Evolutionary conservation across 2,329 filamentous ascomycete genomes (phyloP).

Genomic region (Trichoderma sp.): DNA sequence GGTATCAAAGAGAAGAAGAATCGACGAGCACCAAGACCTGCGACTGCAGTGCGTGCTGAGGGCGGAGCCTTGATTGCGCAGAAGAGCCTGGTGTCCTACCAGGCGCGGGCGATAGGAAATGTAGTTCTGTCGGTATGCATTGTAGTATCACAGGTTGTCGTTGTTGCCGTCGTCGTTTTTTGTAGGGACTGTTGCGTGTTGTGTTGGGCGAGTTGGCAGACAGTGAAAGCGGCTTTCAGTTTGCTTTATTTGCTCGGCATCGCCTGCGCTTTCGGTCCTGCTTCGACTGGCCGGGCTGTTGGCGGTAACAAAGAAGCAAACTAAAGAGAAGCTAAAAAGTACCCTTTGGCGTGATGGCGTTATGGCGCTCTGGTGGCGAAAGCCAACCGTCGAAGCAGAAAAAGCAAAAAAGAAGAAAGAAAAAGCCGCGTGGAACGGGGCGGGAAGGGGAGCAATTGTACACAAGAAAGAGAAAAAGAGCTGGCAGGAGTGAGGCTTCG

Average conservation of each 20-base stretch:
- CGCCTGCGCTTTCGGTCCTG: not conserved
- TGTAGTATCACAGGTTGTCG: conserved; percentile 13
- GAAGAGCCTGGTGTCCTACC: conserved; percentile 17
- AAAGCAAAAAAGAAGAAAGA: not conserved
- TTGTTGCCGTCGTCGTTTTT: not conserved
- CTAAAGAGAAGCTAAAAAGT: conserved; percentile 12
- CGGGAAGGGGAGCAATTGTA: not conserved
- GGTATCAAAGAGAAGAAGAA: conserved; percentile 18
- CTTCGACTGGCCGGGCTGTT: conserved; percentile 4
- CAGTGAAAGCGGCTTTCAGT: not conserved
- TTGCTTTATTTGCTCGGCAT: not conserved
- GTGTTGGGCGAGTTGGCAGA: not conserved
- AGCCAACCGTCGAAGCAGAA: not conserved
- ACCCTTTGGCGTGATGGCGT: conserved; percentile 8
- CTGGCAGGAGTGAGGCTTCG: conserved; percentile 19
- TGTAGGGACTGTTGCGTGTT: not conserved
- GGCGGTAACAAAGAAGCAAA: conserved; percentile 1
- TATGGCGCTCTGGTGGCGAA: conserved; percentile 11
- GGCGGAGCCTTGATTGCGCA: conserved; percentile 10
- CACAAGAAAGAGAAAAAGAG: not conserved
- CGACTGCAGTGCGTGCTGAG: not conserved
- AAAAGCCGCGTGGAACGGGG: not conserved
- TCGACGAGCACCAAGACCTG: conserved; percentile 1
- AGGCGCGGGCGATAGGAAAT: conserved; percentile 22
- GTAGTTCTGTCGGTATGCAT: conserved; percentile 18